Evolutionary conservation across 495 filamentous ascomycete genomes (phyloP), one percentile per base, ranked within the genome.

Genomic region (Daldinia caldariorum): DNA sequence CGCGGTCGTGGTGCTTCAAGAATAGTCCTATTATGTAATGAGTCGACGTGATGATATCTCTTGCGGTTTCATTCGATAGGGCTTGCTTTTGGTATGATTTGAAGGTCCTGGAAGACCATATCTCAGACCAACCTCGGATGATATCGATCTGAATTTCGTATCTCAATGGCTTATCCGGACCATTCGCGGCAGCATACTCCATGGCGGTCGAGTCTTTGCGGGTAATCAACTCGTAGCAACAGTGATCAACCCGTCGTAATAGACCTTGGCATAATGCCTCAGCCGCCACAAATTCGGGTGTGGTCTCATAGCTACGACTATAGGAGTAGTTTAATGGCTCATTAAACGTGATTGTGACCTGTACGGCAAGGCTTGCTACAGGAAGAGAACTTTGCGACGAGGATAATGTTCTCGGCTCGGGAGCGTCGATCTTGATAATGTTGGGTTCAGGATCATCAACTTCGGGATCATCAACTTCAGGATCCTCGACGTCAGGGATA

Each of bases 21-120:
- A 82, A 84, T n/a, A 83, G 70, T 0, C 81, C 82, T 58, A 84
- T 61, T 66, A 82, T 82, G 50, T 79, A 62, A 47, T 84, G 82
- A 56, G 73, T 76, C n/a, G 78, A 76, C 55, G 80, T 62, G 39
- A 81, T 78, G 50, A 83, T 66, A n/a, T 83, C 81, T 55, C 73
- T 79, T 16, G 82, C 78, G 35, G 72, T 58, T 18, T 74, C 78
- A n/a, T 73, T 63, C 13, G 78, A 78, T 38, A 84, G 62, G 58
- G 79, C 71, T 41, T 83, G 81, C 45, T 79, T 79, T 68, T 84
- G 81, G 67, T 82, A 82, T 2, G 82, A 83, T 16, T 78, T 76
- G 53, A 78, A 79, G 2, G 79, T 80, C 58, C 79, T 75, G 51
- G 79, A 80, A 35, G 81, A 79, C 80, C 81, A 84, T 18, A 78